Base-by-base conservation (phyloP, 2,329 filamentous ascomycete species). In the Botrytis pseudocinerea region DNA sequence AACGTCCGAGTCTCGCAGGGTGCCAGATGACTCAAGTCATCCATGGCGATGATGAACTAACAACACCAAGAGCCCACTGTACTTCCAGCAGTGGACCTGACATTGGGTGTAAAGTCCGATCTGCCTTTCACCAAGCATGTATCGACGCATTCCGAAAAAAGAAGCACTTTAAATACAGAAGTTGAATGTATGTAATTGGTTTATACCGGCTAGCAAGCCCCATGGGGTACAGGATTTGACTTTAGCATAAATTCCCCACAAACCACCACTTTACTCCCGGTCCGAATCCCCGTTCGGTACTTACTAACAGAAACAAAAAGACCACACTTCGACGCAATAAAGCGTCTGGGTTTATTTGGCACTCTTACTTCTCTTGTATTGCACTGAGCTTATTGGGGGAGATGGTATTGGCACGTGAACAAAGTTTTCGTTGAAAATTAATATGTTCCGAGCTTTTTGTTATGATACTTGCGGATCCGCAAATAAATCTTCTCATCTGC, bases 211-310 rank as follows among this genome's bases (percentile, higher is more conserved):
- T 22, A 9, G 18, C 22, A 18, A 40, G 40, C 32, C 20, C 32
- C 28, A 42, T 54, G 40, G 66, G 66, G 48, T 57, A 25, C 35
- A 69, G 48, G 48, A 68, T 72, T 65, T 48, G 70, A 68, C 40
- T 72, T 72, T 72, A 72, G 70, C 62, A 72, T 72, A 69, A 69
- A 72, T 60, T 54, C 70, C 51, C 62, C 40, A 59, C 28, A 72
- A 48, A 25, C 57, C 44, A 68, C 51, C 42, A 60, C 54, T 40
- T 48, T 69, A 42, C 51, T 60, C 48, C 35, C 70, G 70, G 70
- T 46, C 70, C 62, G 63, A 72, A 40, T 38, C 59, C 44, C 70
- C 40, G 40, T 42, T 32, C 35, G n/a, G 48, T 42, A 69, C 65
- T 42, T 57, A 57, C 51, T 57, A 57, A 57, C 51, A 28, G 51